Percentiles rank a stretch among this genome's conserved stretches.
phyloP scores from a whole-genome alignment of 2,329 filamentous ascomycete genomes.

The Apiospora pterosperma region DNA sequence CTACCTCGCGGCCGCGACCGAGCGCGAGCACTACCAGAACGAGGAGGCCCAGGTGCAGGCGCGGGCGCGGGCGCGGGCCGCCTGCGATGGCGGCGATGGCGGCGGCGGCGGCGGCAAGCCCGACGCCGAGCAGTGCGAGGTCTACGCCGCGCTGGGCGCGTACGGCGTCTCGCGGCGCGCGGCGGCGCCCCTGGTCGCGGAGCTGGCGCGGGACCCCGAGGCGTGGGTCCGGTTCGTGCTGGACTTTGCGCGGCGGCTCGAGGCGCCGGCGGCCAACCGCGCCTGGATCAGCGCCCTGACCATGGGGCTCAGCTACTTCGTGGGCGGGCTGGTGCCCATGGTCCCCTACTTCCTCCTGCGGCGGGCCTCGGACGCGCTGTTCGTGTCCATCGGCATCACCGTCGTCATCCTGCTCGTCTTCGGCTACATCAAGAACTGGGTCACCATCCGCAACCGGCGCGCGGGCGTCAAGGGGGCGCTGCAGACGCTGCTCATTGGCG shows the following conservation, averaged over 20 bases:
- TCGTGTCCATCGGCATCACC: constrained; percentile 40
- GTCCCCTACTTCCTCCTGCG: constrained; percentile 51
- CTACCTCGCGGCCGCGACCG: constrained; percentile 48
- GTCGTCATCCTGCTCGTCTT: constrained; percentile 40
- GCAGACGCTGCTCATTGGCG: constrained; percentile 63
- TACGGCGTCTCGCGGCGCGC: constrained; percentile 26
- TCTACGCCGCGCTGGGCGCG: constrained; percentile 26
- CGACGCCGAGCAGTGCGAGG: constrained; percentile 17
- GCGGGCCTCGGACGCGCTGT: constrained; percentile 33
- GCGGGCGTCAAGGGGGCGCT: constrained; percentile 57
- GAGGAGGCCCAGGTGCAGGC: constrained; percentile 24
- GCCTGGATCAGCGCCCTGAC: constrained; percentile 45
- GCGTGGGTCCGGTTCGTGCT: constrained; percentile 36
- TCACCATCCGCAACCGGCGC: constrained; percentile 47
- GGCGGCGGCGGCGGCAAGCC: constrained; percentile 20
- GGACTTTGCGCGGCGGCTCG: constrained; percentile 29
- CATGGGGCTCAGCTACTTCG: constrained; percentile 52
- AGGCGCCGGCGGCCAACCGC: constrained; percentile 24
- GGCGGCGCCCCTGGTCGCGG: constrained; percentile 27
- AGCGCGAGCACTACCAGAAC: constrained; percentile 33
- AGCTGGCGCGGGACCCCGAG: constrained; percentile 24
- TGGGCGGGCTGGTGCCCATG: constrained; percentile 54
- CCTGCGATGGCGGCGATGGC: too few species aligned
- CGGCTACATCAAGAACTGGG: constrained; percentile 41
- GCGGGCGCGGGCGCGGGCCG: constrained; percentile 14